Conservation (phyloP, 225 moss, liverwort and hornwort genomes). For the Asterella californica region DNA sequence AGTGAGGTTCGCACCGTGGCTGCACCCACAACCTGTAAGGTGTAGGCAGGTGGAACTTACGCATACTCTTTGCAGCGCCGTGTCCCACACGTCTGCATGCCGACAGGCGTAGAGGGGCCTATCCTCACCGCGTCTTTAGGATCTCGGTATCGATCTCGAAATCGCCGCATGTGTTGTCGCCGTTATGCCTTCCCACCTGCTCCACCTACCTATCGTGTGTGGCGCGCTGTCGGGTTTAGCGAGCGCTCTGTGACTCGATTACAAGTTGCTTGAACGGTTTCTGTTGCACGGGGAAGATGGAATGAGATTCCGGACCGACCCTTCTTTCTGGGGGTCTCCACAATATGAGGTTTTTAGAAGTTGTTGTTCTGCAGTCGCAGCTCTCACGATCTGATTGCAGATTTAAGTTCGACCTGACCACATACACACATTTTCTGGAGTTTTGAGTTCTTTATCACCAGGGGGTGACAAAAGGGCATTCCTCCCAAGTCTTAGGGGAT, state of each 20-base stretch:
- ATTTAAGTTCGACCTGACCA: not conserved
- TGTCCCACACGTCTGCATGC: not conserved
- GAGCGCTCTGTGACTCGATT: not conserved
- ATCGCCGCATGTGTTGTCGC: not conserved
- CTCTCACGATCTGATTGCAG: conserved; percentile 1
- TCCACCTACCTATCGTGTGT: not conserved
- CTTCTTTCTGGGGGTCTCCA: not conserved
- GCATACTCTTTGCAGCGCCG: not conserved
- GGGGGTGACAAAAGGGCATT: not conserved
- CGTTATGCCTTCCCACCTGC: not conserved
- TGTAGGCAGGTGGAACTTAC: not conserved
- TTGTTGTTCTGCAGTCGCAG: not conserved
- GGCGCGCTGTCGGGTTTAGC: not conserved
- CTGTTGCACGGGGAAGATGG: not conserved
- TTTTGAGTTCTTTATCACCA: not conserved
- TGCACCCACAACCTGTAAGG: not conserved
- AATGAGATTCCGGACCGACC: not conserved
- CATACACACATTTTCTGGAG: not conserved
- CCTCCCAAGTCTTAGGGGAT: not conserved
- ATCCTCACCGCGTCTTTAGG: not conserved
- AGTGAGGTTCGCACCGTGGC: not conserved
- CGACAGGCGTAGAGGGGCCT: not conserved
- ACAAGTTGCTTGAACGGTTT: not conserved
- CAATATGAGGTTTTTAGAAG: not conserved
- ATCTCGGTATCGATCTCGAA: not conserved